A percentile compares a stretch with the other conserved stretches of the same genome.
These are phyloP conservation scores for Magnaporthales sp. DNA, from an alignment of 2,329 filamentous ascomycete genomes.

Conservation along the genomic window DNA sequence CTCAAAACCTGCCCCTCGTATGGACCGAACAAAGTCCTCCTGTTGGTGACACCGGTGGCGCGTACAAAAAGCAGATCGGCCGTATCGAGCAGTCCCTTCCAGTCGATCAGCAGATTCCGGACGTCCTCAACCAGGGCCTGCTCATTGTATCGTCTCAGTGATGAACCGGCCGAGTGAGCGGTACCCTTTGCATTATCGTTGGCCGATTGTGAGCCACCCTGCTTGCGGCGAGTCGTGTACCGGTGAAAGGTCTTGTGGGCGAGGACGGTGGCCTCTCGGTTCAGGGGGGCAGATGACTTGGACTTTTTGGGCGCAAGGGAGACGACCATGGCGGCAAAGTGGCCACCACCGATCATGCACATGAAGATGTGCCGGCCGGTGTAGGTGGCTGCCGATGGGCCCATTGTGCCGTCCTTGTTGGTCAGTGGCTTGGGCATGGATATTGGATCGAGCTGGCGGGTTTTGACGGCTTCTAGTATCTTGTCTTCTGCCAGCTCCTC, in stretches of 20 bases:
- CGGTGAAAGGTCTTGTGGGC: slow-evolving; percentile 97
- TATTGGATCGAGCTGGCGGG: slow-evolving; percentile 67
- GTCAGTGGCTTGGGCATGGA: slow-evolving; percentile 35
- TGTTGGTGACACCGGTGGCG: slow-evolving; percentile 79
- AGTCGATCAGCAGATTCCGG: slow-evolving; percentile 68
- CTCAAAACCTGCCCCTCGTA: slow-evolving; percentile 82
- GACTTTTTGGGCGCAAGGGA: slow-evolving; percentile 73
- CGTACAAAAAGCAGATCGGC: slow-evolving; percentile 82
- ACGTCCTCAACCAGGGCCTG: slow-evolving; percentile 84
- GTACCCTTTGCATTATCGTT: slow-evolving; percentile 92
- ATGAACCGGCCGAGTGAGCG: slow-evolving; percentile 88
- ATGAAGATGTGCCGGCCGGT: slow-evolving; percentile 83
- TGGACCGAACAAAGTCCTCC: slow-evolving; percentile 79
- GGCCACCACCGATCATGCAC: slow-evolving; percentile 97
- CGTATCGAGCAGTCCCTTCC: slow-evolving; percentile 78
- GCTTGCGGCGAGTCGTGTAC: slow-evolving; percentile 92
- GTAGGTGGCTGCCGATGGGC: slow-evolving; percentile 42
- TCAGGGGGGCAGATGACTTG: slow-evolving; percentile 62
- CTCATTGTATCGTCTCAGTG: slow-evolving; percentile 88
- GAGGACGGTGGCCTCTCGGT: slow-evolving; percentile 77
- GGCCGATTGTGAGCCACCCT: slow-evolving; percentile 89
- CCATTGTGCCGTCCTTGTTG: slow-evolving; percentile 43
- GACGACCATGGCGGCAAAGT: slow-evolving; percentile 95
- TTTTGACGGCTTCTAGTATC: slow-evolving; percentile 59
- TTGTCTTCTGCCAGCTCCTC: slow-evolving; percentile 50